Percentiles rank a stretch among this genome's conserved stretches.
These are phyloP conservation scores for Lentinula novae-zelandiae DNA, from an alignment of 1,284 basidiomycete species.

Conservation along the genomic window DNA sequence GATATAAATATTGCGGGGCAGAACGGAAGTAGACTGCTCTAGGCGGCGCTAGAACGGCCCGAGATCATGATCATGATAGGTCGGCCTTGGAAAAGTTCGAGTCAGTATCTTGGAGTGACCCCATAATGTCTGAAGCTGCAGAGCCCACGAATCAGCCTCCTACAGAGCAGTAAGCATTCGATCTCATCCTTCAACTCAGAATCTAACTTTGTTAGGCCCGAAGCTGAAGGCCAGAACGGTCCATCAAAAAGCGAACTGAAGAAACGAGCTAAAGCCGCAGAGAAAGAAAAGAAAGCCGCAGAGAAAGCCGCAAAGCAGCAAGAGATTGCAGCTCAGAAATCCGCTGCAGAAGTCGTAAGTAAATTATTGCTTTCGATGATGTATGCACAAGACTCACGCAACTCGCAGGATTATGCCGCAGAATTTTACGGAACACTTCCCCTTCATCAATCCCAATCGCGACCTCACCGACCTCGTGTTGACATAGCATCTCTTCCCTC, in stretches of 20 bases:
- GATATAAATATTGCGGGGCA: neutral
- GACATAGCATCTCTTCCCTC: constrained; percentile 70
- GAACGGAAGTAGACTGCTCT: neutral
- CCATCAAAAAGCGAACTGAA: constrained; percentile 91
- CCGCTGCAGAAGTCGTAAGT: constrained; percentile 70
- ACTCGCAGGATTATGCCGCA: constrained; percentile 71
- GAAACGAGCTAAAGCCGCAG: constrained; percentile 88
- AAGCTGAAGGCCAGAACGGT: constrained; percentile 33
- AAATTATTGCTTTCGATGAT: neutral
- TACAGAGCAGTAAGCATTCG: constrained; percentile 15
- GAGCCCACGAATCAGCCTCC: constrained; percentile 15
- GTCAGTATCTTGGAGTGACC: neutral
- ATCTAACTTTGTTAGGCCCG: constrained; percentile 6
- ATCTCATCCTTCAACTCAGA: neutral
- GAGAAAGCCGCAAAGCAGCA: constrained; percentile 78
- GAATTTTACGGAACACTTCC: constrained; percentile 91
- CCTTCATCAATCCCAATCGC: constrained; percentile 87
- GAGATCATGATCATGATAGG: neutral
- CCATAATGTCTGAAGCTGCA: constrained; percentile 12
- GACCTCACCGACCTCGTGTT: constrained; percentile 44
- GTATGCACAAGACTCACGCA: neutral
- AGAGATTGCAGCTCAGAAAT: constrained; percentile 73
- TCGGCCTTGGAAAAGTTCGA: neutral
- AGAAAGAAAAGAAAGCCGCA: constrained; percentile 90
- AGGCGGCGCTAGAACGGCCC: neutral